phyloP scores from a whole-genome alignment of 2,329 filamentous ascomycete genomes.

The Fragosphaeria purpurea region DNA sequence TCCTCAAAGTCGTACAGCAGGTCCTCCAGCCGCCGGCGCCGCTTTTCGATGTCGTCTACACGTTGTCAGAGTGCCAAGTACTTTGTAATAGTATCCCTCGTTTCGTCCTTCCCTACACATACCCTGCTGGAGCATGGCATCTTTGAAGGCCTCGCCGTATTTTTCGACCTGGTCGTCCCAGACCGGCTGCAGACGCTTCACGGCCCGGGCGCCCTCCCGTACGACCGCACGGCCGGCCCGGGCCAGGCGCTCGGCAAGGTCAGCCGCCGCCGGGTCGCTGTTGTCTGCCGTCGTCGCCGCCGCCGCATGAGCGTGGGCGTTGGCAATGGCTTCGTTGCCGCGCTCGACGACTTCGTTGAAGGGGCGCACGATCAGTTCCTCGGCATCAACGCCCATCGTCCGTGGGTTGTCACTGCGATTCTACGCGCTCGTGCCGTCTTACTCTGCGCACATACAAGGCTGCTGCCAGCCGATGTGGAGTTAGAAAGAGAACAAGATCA shows the following conservation, averaged over 20 bases:
- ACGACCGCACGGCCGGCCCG: slow-evolving; percentile 22
- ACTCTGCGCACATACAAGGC: no score
- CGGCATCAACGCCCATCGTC: slow-evolving; percentile 18
- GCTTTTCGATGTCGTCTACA: slow-evolving; percentile 21
- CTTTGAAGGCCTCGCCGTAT: slow-evolving; percentile 27
- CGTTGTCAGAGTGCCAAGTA: no score
- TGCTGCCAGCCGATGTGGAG: no score
- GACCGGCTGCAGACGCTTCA: slow-evolving; percentile 27
- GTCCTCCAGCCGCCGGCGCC: slow-evolving; percentile 25
- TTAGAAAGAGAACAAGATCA: no score
- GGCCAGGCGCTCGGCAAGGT: slow-evolving; percentile 20
- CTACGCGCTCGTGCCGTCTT: no score
- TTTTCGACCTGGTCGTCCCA: slow-evolving; percentile 27
- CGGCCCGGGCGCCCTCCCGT: slow-evolving; percentile 24
- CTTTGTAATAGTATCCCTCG: no score
- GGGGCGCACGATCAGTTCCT: slow-evolving; percentile 24
- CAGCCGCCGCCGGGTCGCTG: slow-evolving; percentile 13
- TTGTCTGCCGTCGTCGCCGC: slow-evolving; percentile 15
- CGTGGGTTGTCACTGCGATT: no score
- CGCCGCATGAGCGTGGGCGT: slow-evolving; percentile 13
- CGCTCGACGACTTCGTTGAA: slow-evolving; percentile 30
- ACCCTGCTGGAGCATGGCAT: slow-evolving; percentile 27
- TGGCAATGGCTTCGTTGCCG: slow-evolving; percentile 26
- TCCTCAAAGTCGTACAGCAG: slow-evolving; percentile 35
- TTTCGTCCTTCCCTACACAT: no score